Evolutionary conservation across 169 alveolate species (phyloP).

Genomic region (Hammondia hammondi): DNA sequence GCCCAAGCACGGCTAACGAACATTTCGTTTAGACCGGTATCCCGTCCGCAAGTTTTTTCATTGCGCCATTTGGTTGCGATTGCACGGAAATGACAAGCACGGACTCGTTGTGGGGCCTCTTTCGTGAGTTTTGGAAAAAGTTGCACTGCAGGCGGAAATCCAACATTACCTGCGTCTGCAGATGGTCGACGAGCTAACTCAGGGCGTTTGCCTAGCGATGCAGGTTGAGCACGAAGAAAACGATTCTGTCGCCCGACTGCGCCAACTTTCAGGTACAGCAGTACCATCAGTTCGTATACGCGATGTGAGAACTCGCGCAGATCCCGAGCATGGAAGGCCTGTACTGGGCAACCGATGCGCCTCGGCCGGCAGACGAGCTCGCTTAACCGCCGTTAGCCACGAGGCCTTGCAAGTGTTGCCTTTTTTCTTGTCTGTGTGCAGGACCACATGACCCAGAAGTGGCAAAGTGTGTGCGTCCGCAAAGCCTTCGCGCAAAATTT

Average conservation of each 20-base stretch:
- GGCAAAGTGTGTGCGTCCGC: conserved; percentile 84
- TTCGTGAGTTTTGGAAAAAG: too few species aligned
- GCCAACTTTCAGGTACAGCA: conserved; percentile 53
- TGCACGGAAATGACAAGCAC: neutral
- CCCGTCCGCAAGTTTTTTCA: too few species aligned
- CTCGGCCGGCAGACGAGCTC: neutral
- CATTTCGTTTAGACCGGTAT: too few species aligned
- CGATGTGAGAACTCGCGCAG: too few species aligned
- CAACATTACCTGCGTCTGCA: conserved; percentile 13
- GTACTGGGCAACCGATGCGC: neutral
- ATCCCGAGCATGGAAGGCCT: too few species aligned
- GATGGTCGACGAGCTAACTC: conserved; percentile 85
- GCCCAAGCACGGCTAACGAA: too few species aligned
- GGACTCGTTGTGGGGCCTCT: too few species aligned
- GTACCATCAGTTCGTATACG: too few species aligned
- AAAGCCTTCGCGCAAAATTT: conserved; percentile 89
- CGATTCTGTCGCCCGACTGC: conserved; percentile 49
- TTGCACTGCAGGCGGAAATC: too few species aligned
- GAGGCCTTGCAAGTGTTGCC: neutral
- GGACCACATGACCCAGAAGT: conserved; percentile 93
- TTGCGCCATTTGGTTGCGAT: neutral
- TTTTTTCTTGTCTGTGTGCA: neutral
- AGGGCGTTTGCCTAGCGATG: conserved; percentile 89
- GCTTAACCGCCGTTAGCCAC: neutral
- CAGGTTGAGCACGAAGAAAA: conserved; percentile 72